These are phyloP conservation scores for Yamadazyma diddensiae DNA, from an alignment of 1,139 yeast species.

Conservation along the genomic window DNA sequence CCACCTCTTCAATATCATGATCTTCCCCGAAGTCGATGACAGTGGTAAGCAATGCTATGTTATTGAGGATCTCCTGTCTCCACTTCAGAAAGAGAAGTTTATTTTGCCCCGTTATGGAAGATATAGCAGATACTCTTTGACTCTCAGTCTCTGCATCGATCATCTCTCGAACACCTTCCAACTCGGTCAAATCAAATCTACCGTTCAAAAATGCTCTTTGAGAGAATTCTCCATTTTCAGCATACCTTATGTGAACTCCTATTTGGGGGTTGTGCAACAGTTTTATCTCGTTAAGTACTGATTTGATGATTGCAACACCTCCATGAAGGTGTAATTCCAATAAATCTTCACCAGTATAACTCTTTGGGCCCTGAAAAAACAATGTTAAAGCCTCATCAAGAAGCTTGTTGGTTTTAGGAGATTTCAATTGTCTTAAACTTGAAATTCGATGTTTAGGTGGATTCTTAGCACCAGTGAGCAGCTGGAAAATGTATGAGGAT, in stretches of 20 bases:
- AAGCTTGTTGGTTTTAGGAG: slow-evolving; percentile 35
- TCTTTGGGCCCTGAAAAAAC: slow-evolving; percentile 69
- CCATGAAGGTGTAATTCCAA: slow-evolving; percentile 91
- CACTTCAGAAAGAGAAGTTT: slow-evolving; percentile 55
- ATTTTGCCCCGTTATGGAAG: slow-evolving; percentile 70
- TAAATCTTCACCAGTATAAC: slow-evolving; percentile 91
- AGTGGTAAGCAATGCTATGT: slow-evolving; percentile 78
- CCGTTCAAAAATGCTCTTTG: slow-evolving; percentile 77
- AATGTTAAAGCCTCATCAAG: slow-evolving; percentile 77
- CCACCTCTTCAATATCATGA: slow-evolving; percentile 70
- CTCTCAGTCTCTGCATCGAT: slow-evolving; percentile 94
- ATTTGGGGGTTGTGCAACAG: slow-evolving; percentile 41
- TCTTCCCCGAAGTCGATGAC: slow-evolving; percentile 96
- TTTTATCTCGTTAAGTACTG: slow-evolving; percentile 66
- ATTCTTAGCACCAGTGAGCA: slow-evolving; percentile 40
- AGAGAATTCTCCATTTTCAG: slow-evolving; percentile 93
- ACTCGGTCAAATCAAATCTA: slow-evolving; percentile 68
- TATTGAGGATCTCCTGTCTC: slow-evolving; percentile 63
- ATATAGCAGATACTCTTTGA: slow-evolving; percentile 73
- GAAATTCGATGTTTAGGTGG: slow-evolving; percentile 54
- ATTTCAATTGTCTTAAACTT: slow-evolving; percentile 51
- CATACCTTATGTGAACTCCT: slow-evolving; percentile 60
- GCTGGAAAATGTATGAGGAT: slow-evolving; percentile 40
- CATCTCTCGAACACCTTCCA: slow-evolving; percentile 85
- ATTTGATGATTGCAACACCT: slow-evolving; percentile 77